phyloP scores from a whole-genome alignment of 768 basidiomycete genomes.

The Suillus tomentosus region DNA sequence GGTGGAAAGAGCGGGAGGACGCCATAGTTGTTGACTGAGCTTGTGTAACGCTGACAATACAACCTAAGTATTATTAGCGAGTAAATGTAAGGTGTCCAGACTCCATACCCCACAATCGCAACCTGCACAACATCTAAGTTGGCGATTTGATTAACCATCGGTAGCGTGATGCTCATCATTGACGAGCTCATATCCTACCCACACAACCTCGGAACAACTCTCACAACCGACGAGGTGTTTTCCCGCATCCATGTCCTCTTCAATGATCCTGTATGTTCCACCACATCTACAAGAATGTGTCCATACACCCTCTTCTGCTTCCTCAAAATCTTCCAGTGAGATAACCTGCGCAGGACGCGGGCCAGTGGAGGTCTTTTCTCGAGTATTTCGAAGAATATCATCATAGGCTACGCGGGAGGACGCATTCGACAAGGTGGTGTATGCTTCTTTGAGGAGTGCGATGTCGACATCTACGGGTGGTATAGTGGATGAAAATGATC shows the following conservation, averaged over 20 bases:
- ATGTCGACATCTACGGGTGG: slow-evolving; percentile 43
- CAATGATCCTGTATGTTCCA: slow-evolving; percentile 59
- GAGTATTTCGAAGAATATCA: slow-evolving; percentile 17
- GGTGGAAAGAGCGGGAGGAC: slow-evolving; percentile 42
- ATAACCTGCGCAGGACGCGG: slow-evolving; percentile 77
- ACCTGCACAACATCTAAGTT: neutral
- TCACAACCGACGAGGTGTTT: slow-evolving; percentile 71
- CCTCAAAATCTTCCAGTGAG: slow-evolving; percentile 74
- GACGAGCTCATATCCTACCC: slow-evolving; percentile 78
- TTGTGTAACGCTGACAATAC: neutral
- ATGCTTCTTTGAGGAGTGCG: slow-evolving; percentile 67
- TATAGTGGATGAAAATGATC: slow-evolving; percentile 23
- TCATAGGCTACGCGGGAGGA: slow-evolving; percentile 57
- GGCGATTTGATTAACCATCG: neutral
- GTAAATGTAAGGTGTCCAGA: neutral
- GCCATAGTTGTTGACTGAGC: slow-evolving; percentile 38
- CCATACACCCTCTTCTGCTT: slow-evolving; percentile 47
- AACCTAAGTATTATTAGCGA: neutral
- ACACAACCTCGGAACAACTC: slow-evolving; percentile 80
- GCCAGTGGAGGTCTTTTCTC: slow-evolving; percentile 21
- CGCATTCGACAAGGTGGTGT: slow-evolving; percentile 56
- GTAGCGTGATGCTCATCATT: slow-evolving; percentile 31
- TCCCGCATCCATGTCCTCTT: slow-evolving; percentile 65
- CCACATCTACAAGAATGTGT: slow-evolving; percentile 73
- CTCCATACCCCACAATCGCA: neutral